These are phyloP conservation scores for Citrus cavaleriei DNA, from an alignment of 345 rosid species.

Conservation along the genomic window DNA sequence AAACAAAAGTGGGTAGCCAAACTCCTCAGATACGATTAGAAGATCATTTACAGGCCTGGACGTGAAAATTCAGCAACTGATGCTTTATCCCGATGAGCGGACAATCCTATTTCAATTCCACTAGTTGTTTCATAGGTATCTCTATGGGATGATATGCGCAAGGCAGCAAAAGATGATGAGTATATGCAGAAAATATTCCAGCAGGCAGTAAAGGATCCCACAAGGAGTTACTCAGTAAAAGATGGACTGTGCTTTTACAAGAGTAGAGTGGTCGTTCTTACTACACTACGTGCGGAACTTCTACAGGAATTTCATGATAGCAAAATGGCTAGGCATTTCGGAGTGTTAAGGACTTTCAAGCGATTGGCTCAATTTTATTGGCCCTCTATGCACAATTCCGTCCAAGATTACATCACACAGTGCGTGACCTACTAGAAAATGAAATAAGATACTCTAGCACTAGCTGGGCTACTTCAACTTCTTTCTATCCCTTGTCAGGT, in stretches of 20 bases:
- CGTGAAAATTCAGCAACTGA: neutral
- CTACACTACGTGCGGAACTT: neutral
- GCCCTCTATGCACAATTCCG: neutral
- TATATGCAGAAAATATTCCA: neutral
- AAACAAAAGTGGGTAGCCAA: too few relatives aligned
- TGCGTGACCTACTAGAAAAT: neutral
- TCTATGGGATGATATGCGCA: neutral
- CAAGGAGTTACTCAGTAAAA: neutral
- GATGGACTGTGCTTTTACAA: neutral
- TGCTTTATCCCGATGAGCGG: neutral
- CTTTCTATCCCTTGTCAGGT: neutral
- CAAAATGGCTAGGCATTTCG: neutral
- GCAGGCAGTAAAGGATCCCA: neutral
- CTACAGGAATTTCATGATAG: neutral
- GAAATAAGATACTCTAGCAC: neutral
- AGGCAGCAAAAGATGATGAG: neutral
- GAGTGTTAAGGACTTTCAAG: neutral
- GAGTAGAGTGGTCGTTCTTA: neutral
- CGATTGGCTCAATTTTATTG: too few relatives aligned
- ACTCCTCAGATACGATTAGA: too few relatives aligned
- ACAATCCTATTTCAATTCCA: neutral
- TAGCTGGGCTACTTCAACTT: neutral
- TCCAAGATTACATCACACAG: neutral
- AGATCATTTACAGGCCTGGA: neutral
- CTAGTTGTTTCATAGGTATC: neutral